A percentile compares a stretch with the other conserved stretches of the same genome.
Evolutionary conservation across 179 eudicot genomes (phyloP).

Genomic region (Spergularia azorica): DNA sequence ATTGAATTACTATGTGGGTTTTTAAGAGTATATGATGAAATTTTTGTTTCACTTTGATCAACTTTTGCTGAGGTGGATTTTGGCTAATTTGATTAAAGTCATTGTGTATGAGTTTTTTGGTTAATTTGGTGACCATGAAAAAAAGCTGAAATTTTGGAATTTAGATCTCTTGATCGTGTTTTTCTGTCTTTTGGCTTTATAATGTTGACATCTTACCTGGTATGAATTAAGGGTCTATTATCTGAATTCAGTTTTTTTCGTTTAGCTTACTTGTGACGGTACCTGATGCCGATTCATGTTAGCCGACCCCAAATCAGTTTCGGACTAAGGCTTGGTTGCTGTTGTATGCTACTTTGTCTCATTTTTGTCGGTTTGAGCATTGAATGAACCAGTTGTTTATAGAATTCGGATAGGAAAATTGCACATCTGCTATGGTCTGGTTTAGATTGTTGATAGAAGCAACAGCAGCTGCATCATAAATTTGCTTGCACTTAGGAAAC

Average conservation of each 20-base stretch:
- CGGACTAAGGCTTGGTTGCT: too few species aligned
- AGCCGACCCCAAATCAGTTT: too few species aligned
- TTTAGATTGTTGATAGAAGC: background rate
- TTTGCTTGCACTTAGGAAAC: background rate
- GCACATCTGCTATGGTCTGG: background rate
- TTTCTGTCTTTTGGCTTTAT: background rate
- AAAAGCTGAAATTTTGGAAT: background rate
- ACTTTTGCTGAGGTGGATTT: background rate
- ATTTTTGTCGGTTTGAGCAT: background rate
- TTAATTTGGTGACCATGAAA: background rate
- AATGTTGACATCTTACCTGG: background rate
- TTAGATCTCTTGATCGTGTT: slow-evolving; percentile 19
- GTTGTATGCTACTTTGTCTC: background rate
- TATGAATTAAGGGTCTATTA: background rate
- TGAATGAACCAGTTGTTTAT: slow-evolving; percentile 3
- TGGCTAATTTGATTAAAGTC: background rate
- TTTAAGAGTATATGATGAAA: background rate
- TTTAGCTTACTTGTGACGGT: background rate
- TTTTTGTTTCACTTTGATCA: slow-evolving; percentile 9
- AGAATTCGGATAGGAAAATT: background rate
- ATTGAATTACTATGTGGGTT: background rate
- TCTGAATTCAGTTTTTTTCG: background rate
- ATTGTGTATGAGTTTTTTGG: background rate
- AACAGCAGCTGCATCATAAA: background rate
- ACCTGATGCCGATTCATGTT: too few species aligned